A percentile compares a stretch with the other conserved stretches of the same genome.
phyloP scores from a whole-genome alignment of 495 filamentous ascomycete genomes.

The Hypoxylon rickii region DNA sequence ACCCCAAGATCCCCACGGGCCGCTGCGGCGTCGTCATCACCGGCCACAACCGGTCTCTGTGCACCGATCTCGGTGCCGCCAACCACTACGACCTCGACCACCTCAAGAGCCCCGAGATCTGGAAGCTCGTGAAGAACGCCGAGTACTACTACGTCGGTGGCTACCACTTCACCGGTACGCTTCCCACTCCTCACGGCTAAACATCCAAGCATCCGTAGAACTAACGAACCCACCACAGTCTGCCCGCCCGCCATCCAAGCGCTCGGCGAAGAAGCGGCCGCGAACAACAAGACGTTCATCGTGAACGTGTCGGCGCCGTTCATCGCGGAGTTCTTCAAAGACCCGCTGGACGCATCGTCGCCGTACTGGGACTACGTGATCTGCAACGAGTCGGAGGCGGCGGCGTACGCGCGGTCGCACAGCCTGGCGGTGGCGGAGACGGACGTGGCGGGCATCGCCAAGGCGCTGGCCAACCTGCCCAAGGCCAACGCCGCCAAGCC shows the following conservation, averaged over 20 bases:
- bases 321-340: constrained; percentile 97
- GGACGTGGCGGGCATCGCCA: constrained; percentile 86
- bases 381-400: constrained; percentile 95
- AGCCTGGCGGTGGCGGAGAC: constrained; percentile 61
- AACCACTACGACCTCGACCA: constrained; percentile 97
- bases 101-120: constrained; percentile 86
- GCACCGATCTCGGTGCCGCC: constrained; percentile 93
- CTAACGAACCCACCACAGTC: constrained; percentile 57
- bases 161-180: constrained; percentile 62
- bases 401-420: constrained; percentile 81
- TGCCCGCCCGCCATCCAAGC: constrained; percentile 88
- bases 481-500: constrained; percentile 85
- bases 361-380: constrained; percentile 96
- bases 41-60: constrained; percentile 88
- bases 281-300: constrained; percentile 87
- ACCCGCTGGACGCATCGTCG: constrained; percentile 79
- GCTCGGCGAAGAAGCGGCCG: constrained; percentile 84
- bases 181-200: neutral
- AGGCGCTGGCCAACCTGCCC: constrained; percentile 79
- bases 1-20: constrained; percentile 79
- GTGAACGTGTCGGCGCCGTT: constrained; percentile 93
- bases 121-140: constrained; percentile 86
- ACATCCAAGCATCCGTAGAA: neutral
- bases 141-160: constrained; percentile 91
- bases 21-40: constrained; percentile 97